These are phyloP conservation scores for Kwoniella mangroviensis DNA, from an alignment of 768 basidiomycete species.

Conservation along the genomic window DNA sequence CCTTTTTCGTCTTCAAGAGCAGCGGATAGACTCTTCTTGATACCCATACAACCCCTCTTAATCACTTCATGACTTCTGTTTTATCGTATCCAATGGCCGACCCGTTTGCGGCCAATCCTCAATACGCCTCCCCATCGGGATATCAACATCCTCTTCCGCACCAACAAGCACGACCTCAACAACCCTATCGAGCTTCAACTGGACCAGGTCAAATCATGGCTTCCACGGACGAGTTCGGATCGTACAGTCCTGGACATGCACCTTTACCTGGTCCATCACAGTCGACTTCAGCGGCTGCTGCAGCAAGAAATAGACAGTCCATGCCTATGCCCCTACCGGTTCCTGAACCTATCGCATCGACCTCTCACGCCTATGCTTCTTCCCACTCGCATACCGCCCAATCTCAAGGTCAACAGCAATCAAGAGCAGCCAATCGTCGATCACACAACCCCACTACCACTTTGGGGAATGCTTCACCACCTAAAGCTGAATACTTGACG, in stretches of 20 bases:
- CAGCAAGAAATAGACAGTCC: conserved; percentile 27
- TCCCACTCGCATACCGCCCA: conserved; percentile 31
- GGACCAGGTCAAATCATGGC: neutral
- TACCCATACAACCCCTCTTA: neutral
- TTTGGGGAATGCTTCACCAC: conserved; percentile 37
- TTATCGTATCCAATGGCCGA: conserved; percentile 47
- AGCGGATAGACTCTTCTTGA: neutral
- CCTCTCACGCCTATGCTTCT: conserved; percentile 36
- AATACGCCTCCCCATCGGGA: conserved; percentile 15
- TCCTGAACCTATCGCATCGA: conserved; percentile 38
- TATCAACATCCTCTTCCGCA: conserved; percentile 1
- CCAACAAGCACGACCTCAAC: conserved; percentile 13
- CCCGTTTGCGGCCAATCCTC: conserved; percentile 43
- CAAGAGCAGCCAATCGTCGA: conserved; percentile 39
- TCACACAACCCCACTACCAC: conserved; percentile 54
- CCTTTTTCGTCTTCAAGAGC: neutral
- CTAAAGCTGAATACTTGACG: conserved; percentile 46
- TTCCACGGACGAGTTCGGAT: conserved; percentile 40
- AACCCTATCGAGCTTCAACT: conserved; percentile 19
- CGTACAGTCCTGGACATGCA: conserved; percentile 22
- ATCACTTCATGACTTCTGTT: conserved; percentile 48
- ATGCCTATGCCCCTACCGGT: conserved; percentile 37
- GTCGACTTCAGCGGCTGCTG: conserved; percentile 30
- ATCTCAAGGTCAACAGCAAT: conserved; percentile 13
- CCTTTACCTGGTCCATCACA: conserved; percentile 26